phyloP scores from a whole-genome alignment of 495 filamentous ascomycete species.

The Xylaria nigripes region DNA sequence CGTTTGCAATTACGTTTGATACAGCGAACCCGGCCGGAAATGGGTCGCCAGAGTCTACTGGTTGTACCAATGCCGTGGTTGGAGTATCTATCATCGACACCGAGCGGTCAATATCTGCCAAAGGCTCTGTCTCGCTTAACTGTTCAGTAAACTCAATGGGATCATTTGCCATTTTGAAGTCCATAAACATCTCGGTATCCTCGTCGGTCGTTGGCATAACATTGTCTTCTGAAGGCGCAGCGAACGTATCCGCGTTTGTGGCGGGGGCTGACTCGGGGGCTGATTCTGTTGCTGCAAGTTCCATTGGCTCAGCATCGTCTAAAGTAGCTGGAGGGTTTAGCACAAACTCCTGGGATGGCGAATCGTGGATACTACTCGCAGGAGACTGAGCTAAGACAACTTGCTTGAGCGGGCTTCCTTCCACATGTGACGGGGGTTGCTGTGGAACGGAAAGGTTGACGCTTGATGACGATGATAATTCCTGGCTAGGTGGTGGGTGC shows the following conservation, averaged over 20 bases:
- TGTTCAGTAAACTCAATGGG: not conserved
- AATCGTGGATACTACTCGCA: conserved; percentile 2
- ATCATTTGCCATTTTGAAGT: conserved; percentile 7
- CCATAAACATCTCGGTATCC: not conserved
- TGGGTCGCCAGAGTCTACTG: not conserved
- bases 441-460: conserved; percentile 13
- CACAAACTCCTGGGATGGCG: not conserved
- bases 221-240: not conserved
- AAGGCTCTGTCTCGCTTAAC: not conserved
- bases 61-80: not conserved
- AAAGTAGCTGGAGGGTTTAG: not conserved
- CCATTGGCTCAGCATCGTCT: not conserved
- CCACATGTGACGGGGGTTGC: conserved; percentile 24
- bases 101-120: not conserved
- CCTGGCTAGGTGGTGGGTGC: conserved; percentile 2
- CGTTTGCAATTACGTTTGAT: not conserved
- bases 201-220: not conserved
- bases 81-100: not conserved
- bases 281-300: not conserved
- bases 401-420: conserved; percentile 43
- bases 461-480: conserved; percentile 6
- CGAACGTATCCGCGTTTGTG: not conserved
- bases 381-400: conserved; percentile 27
- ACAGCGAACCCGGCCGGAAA: not conserved
- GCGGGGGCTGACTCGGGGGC: not conserved